Evolutionary conservation across 2,329 filamentous ascomycete species (phyloP).

Genomic region (Aureobasidium sp.): DNA sequence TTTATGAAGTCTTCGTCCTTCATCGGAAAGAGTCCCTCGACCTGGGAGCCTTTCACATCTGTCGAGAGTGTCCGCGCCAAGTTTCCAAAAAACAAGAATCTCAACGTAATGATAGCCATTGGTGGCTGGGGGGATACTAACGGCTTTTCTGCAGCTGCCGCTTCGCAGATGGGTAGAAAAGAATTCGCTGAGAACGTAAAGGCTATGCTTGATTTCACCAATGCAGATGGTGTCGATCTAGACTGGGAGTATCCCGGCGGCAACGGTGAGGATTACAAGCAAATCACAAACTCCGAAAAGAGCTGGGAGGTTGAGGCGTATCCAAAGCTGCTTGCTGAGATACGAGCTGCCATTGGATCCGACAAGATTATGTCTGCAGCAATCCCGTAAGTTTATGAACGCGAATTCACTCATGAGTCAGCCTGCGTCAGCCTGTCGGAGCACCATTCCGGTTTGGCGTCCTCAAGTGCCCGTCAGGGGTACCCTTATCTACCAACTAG

Average conservation of each 20-base stretch:
- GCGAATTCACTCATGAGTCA: background rate
- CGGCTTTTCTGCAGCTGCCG: constrained; percentile 53
- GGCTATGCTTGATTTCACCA: constrained; percentile 51
- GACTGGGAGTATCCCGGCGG: constrained; percentile 60
- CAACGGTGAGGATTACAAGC: constrained; percentile 62
- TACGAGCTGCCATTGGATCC: constrained; percentile 50
- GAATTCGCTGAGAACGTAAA: constrained; percentile 57
- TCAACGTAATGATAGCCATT: constrained; percentile 57
- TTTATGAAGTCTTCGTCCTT: constrained; percentile 49
- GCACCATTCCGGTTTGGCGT: background rate
- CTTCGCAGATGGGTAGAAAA: constrained; percentile 42
- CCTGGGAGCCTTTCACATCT: constrained; percentile 47
- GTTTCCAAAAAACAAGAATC: constrained; percentile 53
- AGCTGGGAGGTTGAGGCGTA: constrained; percentile 53
- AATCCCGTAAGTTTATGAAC: constrained; percentile 38
- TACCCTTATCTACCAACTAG: background rate
- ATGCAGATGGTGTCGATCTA: constrained; percentile 59
- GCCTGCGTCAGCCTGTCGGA: background rate
- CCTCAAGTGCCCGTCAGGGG: background rate
- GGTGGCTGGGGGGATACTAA: constrained; percentile 65
- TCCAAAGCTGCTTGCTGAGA: constrained; percentile 50
- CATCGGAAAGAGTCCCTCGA: constrained; percentile 31
- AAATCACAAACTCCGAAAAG: constrained; percentile 51
- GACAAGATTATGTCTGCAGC: constrained; percentile 57
- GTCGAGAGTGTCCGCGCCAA: constrained; percentile 40